Evolutionary conservation across 352 stramenopile species (phyloP).

Genomic region (Globisporangium uncinulatum): DNA sequence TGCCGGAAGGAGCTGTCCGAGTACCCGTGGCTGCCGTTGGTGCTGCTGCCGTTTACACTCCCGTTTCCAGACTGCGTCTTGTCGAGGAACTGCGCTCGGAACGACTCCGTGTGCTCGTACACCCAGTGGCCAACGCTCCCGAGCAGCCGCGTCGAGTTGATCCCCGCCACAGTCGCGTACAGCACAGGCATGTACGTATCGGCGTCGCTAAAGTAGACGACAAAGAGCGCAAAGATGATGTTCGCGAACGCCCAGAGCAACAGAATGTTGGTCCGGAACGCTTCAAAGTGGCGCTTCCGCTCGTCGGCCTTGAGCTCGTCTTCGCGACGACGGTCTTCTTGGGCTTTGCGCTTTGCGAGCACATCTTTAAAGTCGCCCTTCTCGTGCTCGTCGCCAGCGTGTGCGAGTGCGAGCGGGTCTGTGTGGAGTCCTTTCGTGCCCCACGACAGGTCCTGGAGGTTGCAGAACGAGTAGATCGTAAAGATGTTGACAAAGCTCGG

Average conservation of each 20-base stretch:
- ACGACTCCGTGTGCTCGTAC: slow-evolving; percentile 48
- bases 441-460: slow-evolving; percentile 86
- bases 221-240: slow-evolving; percentile 69
- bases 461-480: slow-evolving; percentile 88
- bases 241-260: slow-evolving; percentile 80
- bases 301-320: slow-evolving; percentile 47
- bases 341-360: slow-evolving; percentile 60
- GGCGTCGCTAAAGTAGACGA: slow-evolving; percentile 59
- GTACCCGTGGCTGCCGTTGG: slow-evolving; percentile 15
- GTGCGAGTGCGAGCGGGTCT: slow-evolving; percentile 37
- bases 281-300: slow-evolving; percentile 74
- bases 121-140: slow-evolving; percentile 69
- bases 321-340: slow-evolving; percentile 66
- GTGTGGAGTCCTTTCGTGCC: slow-evolving; percentile 70
- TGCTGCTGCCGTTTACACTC: slow-evolving; percentile 38
- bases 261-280: slow-evolving; percentile 81
- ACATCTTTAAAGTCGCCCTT: slow-evolving; percentile 85
- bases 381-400: slow-evolving; percentile 43
- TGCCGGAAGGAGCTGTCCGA: slow-evolving; percentile 55
- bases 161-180: slow-evolving; percentile 58
- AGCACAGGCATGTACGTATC: slow-evolving; percentile 59
- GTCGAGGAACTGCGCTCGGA: slow-evolving; percentile 37
- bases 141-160: slow-evolving; percentile 64
- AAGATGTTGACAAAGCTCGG: slow-evolving; percentile 89
- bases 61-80: slow-evolving; percentile 55